Conservation (phyloP, 2,329 filamentous ascomycete genomes). For the Magnaporthiopsis incrustans region DNA sequence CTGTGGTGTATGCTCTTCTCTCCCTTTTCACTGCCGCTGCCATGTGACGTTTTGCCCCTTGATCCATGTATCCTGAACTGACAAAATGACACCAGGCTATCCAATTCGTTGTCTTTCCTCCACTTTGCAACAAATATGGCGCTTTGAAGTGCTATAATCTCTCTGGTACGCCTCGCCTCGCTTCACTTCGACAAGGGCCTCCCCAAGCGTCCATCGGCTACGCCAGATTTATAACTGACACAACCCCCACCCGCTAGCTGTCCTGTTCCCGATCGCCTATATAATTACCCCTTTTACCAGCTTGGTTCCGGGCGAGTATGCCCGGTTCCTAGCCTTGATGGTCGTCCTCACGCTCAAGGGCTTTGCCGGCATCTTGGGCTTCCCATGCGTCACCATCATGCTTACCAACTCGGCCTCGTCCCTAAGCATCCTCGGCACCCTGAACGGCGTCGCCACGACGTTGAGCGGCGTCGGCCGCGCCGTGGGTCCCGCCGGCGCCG, state of each 20-base stretch:
- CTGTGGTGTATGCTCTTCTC: constrained; percentile 42
- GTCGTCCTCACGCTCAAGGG: constrained; percentile 66
- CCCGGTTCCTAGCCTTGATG: constrained; percentile 57
- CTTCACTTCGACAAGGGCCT: no score
- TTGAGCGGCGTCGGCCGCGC: constrained; percentile 75
- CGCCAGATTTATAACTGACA: not conserved
- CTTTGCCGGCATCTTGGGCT: constrained; percentile 71
- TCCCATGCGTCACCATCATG: constrained; percentile 83
- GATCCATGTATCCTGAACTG: not conserved
- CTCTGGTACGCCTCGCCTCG: constrained; percentile 34
- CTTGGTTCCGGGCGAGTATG: constrained; percentile 40
- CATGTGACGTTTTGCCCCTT: not conserved
- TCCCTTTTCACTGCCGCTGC: not conserved
- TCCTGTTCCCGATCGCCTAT: constrained; percentile 68
- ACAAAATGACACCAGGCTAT: constrained; percentile 34
- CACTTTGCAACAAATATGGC: constrained; percentile 63
- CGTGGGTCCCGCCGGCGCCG: constrained; percentile 65
- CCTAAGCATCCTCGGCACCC: constrained; percentile 69
- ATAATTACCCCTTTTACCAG: constrained; percentile 74
- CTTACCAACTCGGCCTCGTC: constrained; percentile 79
- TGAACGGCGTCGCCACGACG: constrained; percentile 86
- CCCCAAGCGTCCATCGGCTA: not conserved
- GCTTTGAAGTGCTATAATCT: constrained; percentile 64
- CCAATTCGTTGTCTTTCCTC: constrained; percentile 81
- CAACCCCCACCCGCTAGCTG: constrained; percentile 26